A percentile compares a stretch with the other conserved stretches of the same genome.
These are phyloP conservation scores for Acer yangbiense DNA, from an alignment of 345 rosid species.

Conservation along the genomic window DNA sequence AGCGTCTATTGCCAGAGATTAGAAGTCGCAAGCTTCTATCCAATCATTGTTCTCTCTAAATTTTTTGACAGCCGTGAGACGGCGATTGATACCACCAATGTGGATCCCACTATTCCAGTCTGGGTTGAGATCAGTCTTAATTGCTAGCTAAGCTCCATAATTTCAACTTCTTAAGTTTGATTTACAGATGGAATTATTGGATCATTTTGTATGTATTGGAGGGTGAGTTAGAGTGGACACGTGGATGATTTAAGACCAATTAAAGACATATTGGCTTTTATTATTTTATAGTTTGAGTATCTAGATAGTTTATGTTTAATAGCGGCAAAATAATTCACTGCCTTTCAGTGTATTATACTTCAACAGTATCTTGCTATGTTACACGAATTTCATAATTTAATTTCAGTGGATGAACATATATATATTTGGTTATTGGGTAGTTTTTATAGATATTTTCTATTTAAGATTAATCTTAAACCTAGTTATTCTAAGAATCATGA, in stretches of 20 bases:
- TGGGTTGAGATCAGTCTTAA: background rate
- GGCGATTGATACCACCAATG: conserved; percentile 22
- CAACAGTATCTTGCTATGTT: too few relatives aligned
- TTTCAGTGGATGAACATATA: too few relatives aligned
- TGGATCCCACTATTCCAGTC: conserved; percentile 19
- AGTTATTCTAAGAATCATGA: too few relatives aligned
- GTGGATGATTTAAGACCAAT: background rate
- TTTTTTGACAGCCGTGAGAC: conserved; percentile 38
- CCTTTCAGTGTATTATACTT: too few relatives aligned
- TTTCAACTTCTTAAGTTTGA: background rate
- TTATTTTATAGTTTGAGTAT: background rate
- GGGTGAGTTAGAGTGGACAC: background rate
- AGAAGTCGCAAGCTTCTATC: background rate
- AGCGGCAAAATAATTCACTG: too few relatives aligned
- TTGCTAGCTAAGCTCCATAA: background rate
- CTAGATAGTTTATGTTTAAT: background rate
- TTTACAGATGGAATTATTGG: background rate
- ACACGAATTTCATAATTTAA: too few relatives aligned
- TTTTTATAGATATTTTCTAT: background rate
- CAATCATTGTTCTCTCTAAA: conserved; percentile 2
- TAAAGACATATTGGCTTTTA: background rate
- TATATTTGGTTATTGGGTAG: background rate
- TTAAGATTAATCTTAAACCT: too few relatives aligned
- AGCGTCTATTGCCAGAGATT: background rate
- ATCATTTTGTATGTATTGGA: background rate